Evolutionary conservation across 495 filamentous ascomycete genomes (phyloP).

Genomic region (Letharia columbiana): DNA sequence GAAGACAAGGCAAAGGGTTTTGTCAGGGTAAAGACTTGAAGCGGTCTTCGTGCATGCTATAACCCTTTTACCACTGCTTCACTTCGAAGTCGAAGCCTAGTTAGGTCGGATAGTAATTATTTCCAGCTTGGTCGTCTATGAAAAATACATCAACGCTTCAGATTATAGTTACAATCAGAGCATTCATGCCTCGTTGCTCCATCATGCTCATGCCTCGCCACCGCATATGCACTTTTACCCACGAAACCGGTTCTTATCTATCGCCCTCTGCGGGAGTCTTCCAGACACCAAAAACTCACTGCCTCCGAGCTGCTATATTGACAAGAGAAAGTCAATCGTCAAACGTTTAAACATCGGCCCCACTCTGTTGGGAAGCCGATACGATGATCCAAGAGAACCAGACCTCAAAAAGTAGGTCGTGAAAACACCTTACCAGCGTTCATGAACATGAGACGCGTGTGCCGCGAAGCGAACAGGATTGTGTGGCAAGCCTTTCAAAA

Average conservation of each 20-base stretch:
- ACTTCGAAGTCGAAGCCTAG: background rate
- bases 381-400: background rate
- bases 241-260: background rate
- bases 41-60: background rate
- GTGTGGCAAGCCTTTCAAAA: constrained; percentile 4
- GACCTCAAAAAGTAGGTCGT: background rate
- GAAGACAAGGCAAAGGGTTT: background rate
- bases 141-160: constrained; percentile 9
- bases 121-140: constrained; percentile 7
- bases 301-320: background rate
- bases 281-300: background rate
- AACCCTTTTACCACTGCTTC: background rate
- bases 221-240: constrained; percentile 6
- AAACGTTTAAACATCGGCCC: background rate
- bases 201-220: constrained; percentile 8
- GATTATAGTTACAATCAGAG: constrained; percentile 15
- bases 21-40: background rate
- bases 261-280: background rate
- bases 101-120: background rate
- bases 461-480: background rate
- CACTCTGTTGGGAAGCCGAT: background rate
- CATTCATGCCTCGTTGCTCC: constrained; percentile 13
- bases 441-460: constrained; percentile 4
- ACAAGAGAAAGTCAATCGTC: background rate
- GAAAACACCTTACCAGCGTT: constrained; percentile 1